Percentiles rank a stretch among this genome's conserved stretches.
Evolutionary conservation across 148 eudicot species (phyloP).

Genomic region (Agrostemma githago): DNA sequence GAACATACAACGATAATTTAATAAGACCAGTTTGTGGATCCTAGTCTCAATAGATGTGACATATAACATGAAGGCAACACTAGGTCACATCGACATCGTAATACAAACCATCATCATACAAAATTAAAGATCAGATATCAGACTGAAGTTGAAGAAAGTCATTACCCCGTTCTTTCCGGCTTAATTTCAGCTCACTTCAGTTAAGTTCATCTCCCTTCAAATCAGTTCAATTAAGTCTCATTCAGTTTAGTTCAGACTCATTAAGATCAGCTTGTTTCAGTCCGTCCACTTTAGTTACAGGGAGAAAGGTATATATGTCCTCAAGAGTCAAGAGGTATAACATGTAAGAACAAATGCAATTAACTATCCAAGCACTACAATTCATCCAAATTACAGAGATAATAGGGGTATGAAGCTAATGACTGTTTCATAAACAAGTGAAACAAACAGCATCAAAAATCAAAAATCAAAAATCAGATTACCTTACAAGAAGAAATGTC

Average conservation of each 20-base stretch:
- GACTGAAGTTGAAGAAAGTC: neutral
- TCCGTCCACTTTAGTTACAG: too few species aligned
- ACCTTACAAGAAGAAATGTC: constrained; percentile 15
- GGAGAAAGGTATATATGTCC: too few species aligned
- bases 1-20: neutral
- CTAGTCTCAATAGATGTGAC: neutral
- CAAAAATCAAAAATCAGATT: too few species aligned
- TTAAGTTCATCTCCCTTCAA: too few species aligned
- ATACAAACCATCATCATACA: neutral
- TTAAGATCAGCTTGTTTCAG: too few species aligned
- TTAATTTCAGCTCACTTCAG: too few species aligned
- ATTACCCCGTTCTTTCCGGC: too few species aligned
- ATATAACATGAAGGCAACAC: neutral
- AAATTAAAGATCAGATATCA: neutral
- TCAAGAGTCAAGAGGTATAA: too few species aligned
- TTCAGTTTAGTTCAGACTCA: too few species aligned
- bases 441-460: neutral
- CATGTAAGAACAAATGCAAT: too few species aligned
- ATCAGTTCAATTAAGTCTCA: too few species aligned
- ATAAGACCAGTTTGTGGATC: neutral
- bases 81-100: neutral
- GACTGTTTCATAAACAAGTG: neutral
- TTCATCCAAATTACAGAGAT: neutral
- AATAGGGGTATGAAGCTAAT: neutral
- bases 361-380: neutral